These are phyloP conservation scores for Oryza longistaminata DNA, from an alignment of 176 grass and related monocot species.

Conservation along the genomic window DNA sequence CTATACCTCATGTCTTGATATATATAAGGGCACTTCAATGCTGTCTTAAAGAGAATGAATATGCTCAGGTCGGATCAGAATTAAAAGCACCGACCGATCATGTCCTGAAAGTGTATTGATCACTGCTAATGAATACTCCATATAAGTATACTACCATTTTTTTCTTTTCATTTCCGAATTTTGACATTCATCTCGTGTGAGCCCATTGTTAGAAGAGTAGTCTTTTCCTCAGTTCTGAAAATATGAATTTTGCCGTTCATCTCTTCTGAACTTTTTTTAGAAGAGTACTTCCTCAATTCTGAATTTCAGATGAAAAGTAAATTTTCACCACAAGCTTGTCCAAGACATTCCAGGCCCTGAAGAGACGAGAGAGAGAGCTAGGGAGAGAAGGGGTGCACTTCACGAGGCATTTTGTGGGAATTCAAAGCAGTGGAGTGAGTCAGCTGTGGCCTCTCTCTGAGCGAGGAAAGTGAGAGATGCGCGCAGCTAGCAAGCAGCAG, in stretches of 20 bases:
- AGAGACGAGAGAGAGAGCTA: neutral
- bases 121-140: too few relatives aligned
- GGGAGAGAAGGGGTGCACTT: neutral
- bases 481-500: neutral
- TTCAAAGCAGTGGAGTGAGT: constrained; percentile 50
- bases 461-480: constrained; percentile 29
- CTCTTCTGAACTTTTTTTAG: too few relatives aligned
- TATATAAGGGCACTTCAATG: neutral
- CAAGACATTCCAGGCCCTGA: constrained; percentile 41
- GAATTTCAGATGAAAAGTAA: neutral
- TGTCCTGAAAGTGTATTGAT: too few relatives aligned
- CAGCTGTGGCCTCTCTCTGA: constrained; percentile 8
- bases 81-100: neutral
- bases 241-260: too few relatives aligned
- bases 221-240: too few relatives aligned
- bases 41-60: neutral
- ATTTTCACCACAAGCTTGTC: neutral
- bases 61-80: neutral
- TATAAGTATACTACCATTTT: neutral
- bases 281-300: neutral
- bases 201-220: too few relatives aligned
- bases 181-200: too few relatives aligned
- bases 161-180: too few relatives aligned
- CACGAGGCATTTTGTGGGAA: constrained; percentile 41
- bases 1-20: neutral